Evolutionary conservation across 495 filamentous ascomycete species (phyloP), one percentile per base, ranked within the genome.

Genomic region (Viridothelium virens): DNA sequence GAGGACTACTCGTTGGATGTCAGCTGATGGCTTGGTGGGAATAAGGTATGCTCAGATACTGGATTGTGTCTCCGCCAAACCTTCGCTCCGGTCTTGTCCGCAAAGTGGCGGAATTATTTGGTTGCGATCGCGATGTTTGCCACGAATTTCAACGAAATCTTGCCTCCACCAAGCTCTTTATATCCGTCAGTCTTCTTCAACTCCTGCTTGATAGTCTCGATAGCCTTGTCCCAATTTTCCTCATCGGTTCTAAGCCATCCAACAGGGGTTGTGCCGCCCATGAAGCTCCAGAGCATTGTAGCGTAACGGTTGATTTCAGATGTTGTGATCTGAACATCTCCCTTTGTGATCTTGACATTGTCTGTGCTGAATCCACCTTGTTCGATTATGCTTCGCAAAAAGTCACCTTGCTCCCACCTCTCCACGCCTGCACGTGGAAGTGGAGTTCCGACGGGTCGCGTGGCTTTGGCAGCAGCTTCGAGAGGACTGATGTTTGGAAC

Each of bases 281-380:
- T 67, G 39, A 67, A 67, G 34, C 61, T 64, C 66, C 66, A 67
- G n/a, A 64, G 33, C 62, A 67, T 67, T 18, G 25, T 64, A 3
- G 66, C 66, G 63, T 38, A 67, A 9, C 47, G 61, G 18, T 41
- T 34, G 36, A 67, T 56, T 10, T 41, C 47, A 3, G 46, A 37
- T n/a, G 66, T 67, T 2, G 61, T 59, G 31, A 64, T 61, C n/a
- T 36, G 31, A 7, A 67, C 66, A 7, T 67, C 66, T 18, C 5
- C 36, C 36, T 39, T 53, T 3, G 14, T 11, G 16, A 56, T 4
- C 3, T 16, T 53, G 6, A 67, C 53, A 6, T 64, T 64, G 38
- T 67, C 44, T 41, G 56, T 59, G 3, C 39, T 34, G 39, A 67
- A 67, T n/a, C 66, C 66, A n/a, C 61, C 66, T 50, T 67, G 10